Evolutionary conservation across 2,329 filamentous ascomycete genomes (phyloP).

Genomic region (Phaeosphaeria sp.): DNA sequence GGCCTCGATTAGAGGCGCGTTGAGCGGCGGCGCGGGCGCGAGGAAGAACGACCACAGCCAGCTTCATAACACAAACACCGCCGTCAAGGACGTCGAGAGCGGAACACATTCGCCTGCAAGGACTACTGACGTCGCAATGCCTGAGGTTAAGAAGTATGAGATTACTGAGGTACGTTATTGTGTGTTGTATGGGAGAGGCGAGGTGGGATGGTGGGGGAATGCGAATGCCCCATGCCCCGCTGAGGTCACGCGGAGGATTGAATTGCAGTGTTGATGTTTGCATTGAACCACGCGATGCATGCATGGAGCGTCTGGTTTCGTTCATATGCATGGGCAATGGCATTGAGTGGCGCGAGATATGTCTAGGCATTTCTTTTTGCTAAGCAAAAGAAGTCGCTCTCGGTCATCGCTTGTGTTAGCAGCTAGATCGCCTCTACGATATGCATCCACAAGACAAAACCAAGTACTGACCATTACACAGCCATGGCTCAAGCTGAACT

Average conservation of each 20-base stretch:
- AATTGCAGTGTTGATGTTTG: neutral
- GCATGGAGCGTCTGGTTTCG: neutral
- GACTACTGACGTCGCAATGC: slow-evolving; percentile 27
- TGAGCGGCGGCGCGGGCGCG: slow-evolving; percentile 19
- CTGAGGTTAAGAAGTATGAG: slow-evolving; percentile 41
- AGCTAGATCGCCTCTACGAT: neutral
- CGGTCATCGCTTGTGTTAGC: neutral
- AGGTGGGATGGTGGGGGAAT: slow-evolving; percentile 33
- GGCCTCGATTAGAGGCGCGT: slow-evolving; percentile 29
- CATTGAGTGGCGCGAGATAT: neutral
- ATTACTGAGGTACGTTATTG: slow-evolving; percentile 43
- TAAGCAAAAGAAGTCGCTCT: neutral
- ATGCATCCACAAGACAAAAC: neutral
- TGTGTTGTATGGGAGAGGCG: slow-evolving; percentile 1
- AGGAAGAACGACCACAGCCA: slow-evolving; percentile 15
- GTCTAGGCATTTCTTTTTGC: neutral
- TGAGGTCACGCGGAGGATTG: slow-evolving; percentile 21
- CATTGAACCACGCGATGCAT: neutral
- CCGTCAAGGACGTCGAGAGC: slow-evolving; percentile 20
- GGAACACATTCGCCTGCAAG: slow-evolving; percentile 20
- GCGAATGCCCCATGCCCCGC: slow-evolving; percentile 34
- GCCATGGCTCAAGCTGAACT: slow-evolving; percentile 66
- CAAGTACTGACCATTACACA: slow-evolving; percentile 25
- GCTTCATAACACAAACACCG: slow-evolving; percentile 16
- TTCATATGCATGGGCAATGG: neutral